Evolutionary conservation across 352 stramenopile species (phyloP).

Genomic region (Phytophthora macrochlamydospora): DNA sequence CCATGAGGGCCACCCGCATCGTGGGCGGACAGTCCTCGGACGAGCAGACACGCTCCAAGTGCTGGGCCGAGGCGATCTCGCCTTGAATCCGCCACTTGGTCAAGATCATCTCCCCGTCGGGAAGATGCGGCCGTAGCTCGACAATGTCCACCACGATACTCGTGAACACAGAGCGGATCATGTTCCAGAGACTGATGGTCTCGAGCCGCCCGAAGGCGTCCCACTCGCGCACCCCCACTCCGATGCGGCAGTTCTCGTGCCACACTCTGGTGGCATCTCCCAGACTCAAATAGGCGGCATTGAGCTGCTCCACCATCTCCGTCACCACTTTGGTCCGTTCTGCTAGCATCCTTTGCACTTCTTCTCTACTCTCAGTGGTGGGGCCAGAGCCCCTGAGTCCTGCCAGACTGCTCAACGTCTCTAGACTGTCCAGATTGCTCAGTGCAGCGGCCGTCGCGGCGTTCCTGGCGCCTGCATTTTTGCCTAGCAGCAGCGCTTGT

Average conservation of each 20-base stretch:
- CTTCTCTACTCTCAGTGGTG: conserved; percentile 32
- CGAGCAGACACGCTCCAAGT: conserved; percentile 63
- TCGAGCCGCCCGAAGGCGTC: conserved; percentile 69
- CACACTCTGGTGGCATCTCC: conserved; percentile 61
- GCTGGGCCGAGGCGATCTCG: conserved; percentile 67
- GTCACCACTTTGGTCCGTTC: conserved; percentile 80
- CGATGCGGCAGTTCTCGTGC: conserved; percentile 77
- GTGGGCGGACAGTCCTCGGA: conserved; percentile 74
- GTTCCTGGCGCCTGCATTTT: conserved; percentile 38
- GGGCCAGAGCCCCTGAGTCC: conserved; percentile 10
- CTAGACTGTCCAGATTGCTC: conserved; percentile 39
- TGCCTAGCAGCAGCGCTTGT: conserved; percentile 71
- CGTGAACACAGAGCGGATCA: conserved; percentile 82
- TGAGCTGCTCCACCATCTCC: conserved; percentile 83
- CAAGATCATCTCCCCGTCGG: conserved; percentile 83
- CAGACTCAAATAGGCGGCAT: conserved; percentile 69
- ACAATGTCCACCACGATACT: conserved; percentile 82
- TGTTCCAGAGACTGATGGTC: conserved; percentile 82
- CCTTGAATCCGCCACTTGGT: conserved; percentile 86
- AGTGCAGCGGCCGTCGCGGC: conserved; percentile 6
- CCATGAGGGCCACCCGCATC: conserved; percentile 68
- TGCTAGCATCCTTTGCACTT: conserved; percentile 55
- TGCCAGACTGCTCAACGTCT: conserved; percentile 16
- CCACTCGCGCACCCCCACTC: conserved; percentile 81
- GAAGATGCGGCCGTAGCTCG: conserved; percentile 73